Evolutionary conservation across 768 basidiomycete species (phyloP).

Genomic region (Candolleomyces aberdarensis): DNA sequence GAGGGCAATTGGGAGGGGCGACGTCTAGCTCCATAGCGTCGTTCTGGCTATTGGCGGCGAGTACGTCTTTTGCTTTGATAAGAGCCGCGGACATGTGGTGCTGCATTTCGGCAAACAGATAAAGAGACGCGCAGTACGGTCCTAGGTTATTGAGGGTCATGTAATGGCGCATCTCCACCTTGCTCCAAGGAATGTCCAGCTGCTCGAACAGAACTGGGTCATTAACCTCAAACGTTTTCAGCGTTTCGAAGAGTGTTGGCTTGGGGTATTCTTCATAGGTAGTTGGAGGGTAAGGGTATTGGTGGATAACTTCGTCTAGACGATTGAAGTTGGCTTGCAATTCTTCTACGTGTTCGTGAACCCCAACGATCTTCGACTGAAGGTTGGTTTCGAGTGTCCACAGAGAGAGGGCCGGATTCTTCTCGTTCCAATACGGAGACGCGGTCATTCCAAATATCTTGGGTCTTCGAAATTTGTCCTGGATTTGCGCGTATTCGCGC

Average conservation of each 20-base stretch:
- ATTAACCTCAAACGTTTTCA: conserved; percentile 29
- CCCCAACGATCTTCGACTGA: conserved; percentile 72
- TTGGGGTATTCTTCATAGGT: conserved; percentile 51
- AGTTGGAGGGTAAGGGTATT: conserved; percentile 51
- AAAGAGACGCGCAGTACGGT: conserved; percentile 72
- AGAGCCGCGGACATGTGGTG: conserved; percentile 43
- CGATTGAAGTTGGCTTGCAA: conserved; percentile 58
- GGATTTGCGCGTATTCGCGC: conserved; percentile 57
- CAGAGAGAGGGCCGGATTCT: conserved; percentile 63
- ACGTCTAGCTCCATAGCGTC: conserved; percentile 16
- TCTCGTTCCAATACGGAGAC: conserved; percentile 81
- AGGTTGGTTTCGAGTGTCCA: conserved; percentile 63
- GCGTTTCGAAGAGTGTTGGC: conserved; percentile 37
- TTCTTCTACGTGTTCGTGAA: conserved; percentile 67
- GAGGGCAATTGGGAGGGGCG: conserved; percentile 19
- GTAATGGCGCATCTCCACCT: conserved; percentile 60
- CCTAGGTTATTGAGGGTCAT: conserved; percentile 64
- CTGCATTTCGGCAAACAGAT: conserved; percentile 58
- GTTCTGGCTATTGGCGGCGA: not conserved
- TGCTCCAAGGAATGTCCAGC: conserved; percentile 55
- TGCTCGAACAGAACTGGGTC: conserved; percentile 42
- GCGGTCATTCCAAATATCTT: conserved; percentile 95
- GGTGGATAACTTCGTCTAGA: conserved; percentile 60
- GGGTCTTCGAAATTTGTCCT: conserved; percentile 45
- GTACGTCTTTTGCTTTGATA: conserved; percentile 15